These are phyloP conservation scores for Hymenotorrendiella dingleyae DNA, from an alignment of 2,329 filamentous ascomycete species.

Conservation along the genomic window DNA sequence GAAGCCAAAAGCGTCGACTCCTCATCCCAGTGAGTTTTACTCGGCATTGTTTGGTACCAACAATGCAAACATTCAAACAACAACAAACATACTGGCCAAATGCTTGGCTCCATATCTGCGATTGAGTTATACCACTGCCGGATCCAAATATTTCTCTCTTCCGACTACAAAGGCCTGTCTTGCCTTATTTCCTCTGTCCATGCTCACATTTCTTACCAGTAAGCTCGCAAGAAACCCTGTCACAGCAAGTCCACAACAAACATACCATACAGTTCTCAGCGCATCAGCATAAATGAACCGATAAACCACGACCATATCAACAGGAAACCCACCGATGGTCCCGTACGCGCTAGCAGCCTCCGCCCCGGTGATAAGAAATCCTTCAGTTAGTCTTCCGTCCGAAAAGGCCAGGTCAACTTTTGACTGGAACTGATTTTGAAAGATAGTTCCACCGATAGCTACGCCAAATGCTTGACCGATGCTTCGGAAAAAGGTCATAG, in stretches of 20 bases:
- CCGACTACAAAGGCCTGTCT: conserved; percentile 12
- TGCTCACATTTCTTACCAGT: conserved; percentile 11
- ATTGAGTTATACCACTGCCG: too few species aligned
- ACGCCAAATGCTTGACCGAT: conserved; percentile 23
- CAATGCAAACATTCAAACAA: too few species aligned
- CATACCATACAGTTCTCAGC: conserved; percentile 47
- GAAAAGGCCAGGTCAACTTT: conserved; percentile 1
- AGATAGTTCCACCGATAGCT: conserved; percentile 23
- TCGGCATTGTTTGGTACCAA: too few species aligned
- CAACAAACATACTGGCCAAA: too few species aligned
- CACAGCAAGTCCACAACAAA: conserved; percentile 40
- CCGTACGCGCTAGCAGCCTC: conserved; percentile 10
- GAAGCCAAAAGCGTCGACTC: too few species aligned
- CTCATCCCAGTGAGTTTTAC: too few species aligned
- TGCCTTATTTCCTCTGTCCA: conserved; percentile 9
- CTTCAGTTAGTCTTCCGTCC: neutral
- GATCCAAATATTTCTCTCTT: too few species aligned
- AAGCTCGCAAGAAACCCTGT: conserved; percentile 9
- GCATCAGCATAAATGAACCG: conserved; percentile 44
- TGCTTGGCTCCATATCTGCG: too few species aligned
- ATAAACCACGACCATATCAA: conserved; percentile 32
- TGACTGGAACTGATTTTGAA: conserved; percentile 16
- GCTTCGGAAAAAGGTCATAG: conserved; percentile 25
- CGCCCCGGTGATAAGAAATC: conserved; percentile 7
- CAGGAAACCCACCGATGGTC: conserved; percentile 6